Conservation (phyloP, 805 yeast species). For the Yarrowia osloensis region DNA sequence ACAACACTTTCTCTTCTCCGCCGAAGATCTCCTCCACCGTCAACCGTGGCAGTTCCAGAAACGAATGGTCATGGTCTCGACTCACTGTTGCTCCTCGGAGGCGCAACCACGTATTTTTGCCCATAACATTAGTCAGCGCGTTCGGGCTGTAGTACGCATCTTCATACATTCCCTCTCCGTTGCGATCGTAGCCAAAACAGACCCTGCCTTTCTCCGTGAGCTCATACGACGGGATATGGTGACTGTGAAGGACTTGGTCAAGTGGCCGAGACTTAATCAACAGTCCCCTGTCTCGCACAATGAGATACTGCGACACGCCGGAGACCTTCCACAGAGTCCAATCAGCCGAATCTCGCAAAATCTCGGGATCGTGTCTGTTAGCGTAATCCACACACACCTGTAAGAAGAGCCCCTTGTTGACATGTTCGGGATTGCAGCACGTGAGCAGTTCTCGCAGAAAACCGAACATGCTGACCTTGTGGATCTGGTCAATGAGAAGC, state of each 20-base stretch:
- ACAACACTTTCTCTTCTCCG: neutral
- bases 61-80: neutral
- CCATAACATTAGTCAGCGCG: neutral
- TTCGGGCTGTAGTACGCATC: neutral
- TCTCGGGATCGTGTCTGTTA: neutral
- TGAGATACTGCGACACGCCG: too few species aligned
- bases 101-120: neutral
- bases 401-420: neutral
- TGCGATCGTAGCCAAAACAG: neutral
- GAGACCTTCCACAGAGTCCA: neutral
- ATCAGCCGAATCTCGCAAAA: too few species aligned
- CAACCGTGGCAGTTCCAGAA: neutral
- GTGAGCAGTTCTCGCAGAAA: neutral
- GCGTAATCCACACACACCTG: neutral
- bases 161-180: neutral
- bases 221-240: too few species aligned
- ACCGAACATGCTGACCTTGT: neutral
- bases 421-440: neutral
- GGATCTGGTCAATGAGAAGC: neutral
- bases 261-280: neutral
- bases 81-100: too few species aligned
- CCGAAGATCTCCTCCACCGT: neutral
- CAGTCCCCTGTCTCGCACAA: neutral
- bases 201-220: neutral
- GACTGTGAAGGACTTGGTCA: too few species aligned